A percentile compares a stretch with the other conserved stretches of the same genome.
phyloP scores from a whole-genome alignment of 1,284 basidiomycete species.

The Ustilago cynodontis region DNA sequence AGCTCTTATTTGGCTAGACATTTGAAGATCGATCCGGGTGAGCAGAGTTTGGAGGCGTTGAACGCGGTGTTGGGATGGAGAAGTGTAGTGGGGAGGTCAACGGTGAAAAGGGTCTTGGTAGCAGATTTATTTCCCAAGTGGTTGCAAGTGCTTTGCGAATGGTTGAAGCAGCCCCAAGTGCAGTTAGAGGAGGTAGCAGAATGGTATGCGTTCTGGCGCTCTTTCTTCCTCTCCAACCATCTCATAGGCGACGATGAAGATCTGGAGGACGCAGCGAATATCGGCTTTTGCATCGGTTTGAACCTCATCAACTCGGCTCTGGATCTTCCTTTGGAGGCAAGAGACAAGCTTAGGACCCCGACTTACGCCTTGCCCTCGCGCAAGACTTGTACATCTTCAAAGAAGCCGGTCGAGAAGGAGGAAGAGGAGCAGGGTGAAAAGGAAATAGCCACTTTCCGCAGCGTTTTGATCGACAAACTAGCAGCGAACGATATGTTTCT shows the following conservation, averaged over 20 bases:
- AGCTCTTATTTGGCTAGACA: constrained; percentile 82
- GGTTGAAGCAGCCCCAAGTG: constrained; percentile 85
- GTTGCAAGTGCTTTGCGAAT: constrained; percentile 88
- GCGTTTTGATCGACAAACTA: constrained; percentile 88
- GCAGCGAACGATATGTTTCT: constrained; percentile 87
- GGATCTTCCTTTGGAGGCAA: constrained; percentile 73
- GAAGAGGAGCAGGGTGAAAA: background rate
- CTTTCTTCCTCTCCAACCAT: constrained; percentile 77
- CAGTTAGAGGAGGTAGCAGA: constrained; percentile 89
- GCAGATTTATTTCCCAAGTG: constrained; percentile 95
- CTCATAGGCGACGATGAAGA: constrained; percentile 69
- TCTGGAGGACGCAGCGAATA: constrained; percentile 55
- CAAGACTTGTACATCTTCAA: background rate
- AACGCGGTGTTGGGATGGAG: constrained; percentile 84
- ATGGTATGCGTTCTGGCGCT: constrained; percentile 90
- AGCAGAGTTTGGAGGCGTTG: constrained; percentile 81
- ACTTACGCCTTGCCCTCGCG: constrained; percentile 73
- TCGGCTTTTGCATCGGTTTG: constrained; percentile 85
- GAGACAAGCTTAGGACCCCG: constrained; percentile 73
- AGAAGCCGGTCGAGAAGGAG: background rate
- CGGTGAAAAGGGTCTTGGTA: constrained; percentile 72
- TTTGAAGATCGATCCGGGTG: constrained; percentile 86
- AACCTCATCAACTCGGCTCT: constrained; percentile 93
- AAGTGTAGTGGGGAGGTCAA: constrained; percentile 75
- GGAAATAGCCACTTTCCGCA: constrained; percentile 78